Evolutionary conservation across 176 grass and related monocot genomes (phyloP).

Genomic region (Echinochloa phyllopogon): DNA sequence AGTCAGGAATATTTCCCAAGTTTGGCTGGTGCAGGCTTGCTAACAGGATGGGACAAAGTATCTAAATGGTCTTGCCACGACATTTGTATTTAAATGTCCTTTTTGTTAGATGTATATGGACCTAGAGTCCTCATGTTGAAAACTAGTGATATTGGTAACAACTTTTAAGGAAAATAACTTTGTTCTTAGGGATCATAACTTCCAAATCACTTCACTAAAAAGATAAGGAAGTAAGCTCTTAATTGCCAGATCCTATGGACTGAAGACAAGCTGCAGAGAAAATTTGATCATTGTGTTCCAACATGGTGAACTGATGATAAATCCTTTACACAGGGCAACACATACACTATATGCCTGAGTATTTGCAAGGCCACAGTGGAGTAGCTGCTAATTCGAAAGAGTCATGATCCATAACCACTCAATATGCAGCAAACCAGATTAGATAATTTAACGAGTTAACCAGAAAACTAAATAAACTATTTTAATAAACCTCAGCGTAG

Average conservation of each 20-base stretch:
- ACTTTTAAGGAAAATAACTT: not conserved
- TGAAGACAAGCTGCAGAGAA: constrained; percentile 27
- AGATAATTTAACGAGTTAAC: constrained; percentile 35
- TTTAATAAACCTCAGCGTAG: not conserved
- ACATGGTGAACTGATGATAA: constrained; percentile 34
- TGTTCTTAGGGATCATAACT: not conserved
- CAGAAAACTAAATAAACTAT: constrained; percentile 17
- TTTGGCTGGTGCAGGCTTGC: not conserved
- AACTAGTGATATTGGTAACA: too few relatives aligned
- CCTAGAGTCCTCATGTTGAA: too few relatives aligned
- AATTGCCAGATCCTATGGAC: constrained; percentile 5
- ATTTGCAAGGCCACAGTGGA: constrained; percentile 8
- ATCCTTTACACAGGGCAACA: constrained; percentile 28
- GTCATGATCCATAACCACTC: constrained; percentile 9
- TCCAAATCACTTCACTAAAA: not conserved
- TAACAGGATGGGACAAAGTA: not conserved
- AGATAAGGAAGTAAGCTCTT: constrained; percentile 30
- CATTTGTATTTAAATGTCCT: not conserved
- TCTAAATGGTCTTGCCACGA: not conserved
- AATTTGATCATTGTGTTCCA: not conserved
- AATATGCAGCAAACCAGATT: constrained; percentile 31
- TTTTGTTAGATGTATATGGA: not conserved
- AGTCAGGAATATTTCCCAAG: constrained; percentile 7
- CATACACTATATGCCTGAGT: constrained; percentile 6
- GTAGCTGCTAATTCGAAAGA: constrained; percentile 9